Base-by-base conservation (phyloP, 345 rosid genomes). In the Acer campestre region DNA sequence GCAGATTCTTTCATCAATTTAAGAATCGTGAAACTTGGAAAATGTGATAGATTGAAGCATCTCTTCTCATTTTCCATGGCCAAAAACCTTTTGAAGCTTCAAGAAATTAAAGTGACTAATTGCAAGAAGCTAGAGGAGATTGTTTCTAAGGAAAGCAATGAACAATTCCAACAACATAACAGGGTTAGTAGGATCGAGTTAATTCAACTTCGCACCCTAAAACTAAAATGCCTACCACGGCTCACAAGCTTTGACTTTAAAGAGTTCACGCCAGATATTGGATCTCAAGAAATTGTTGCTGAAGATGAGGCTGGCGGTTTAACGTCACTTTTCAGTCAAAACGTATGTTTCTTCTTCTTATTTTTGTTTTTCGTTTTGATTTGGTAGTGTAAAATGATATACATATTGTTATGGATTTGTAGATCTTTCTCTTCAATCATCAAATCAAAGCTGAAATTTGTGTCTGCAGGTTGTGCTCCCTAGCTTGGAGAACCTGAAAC, bases 71-170 rank as follows among this genome's bases (percentile, higher is more conserved):
- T 67, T 17, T 76, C 79, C 4, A 25, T 81, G 56, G 55, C 63
- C 2, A 56, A 31, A 46, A 71, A 53, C 13, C 82, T 84, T 23
- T 10, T 16, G 6, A 40, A 29, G 2, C 62, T 84, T 0, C 51
- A 78, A 71, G 70, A 78, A 27, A 75, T 81, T 1, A 14, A 58
- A 17, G 66, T 81, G 38, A 56, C 14, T 22, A 51, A 44, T 29
- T 78, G 87, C 20, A 6, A 63, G 23, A 73, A 18, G 49, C 6
- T 84, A 61, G 48, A 69, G 40, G 74, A 7, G 77, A 66, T 84
- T 49, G 35, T 83, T 31, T n/a, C 4, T 7, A n/a, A 25, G 7
- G 61, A 25, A 25, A 27, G 55, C 25, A 25, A 25, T 25, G 25
- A 25, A 25, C 25, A 25, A 25, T 25, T 25, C 25, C 25, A 25